Evolutionary conservation across 495 filamentous ascomycete species (phyloP), one percentile per base, ranked within the genome.

Genomic region (Elaphomyces granulatus): DNA sequence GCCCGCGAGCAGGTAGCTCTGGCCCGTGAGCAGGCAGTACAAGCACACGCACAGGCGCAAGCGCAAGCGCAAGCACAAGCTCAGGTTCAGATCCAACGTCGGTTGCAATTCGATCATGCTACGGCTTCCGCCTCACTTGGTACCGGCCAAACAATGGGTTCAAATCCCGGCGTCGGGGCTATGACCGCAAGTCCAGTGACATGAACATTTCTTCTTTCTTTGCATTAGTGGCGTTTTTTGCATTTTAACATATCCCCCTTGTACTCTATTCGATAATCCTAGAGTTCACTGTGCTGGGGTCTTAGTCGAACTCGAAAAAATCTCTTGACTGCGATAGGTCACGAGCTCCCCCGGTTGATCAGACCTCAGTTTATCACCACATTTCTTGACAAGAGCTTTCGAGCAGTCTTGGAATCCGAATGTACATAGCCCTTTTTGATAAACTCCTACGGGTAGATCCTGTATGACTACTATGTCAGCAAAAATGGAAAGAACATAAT

Each of bases 1-100:
- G 60, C 55, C 20, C 64, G 63, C 36, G 64, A 68, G 47, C 58
- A 65, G 45, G 59, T 57, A 44, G 60, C 53, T 45, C 65, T 61
- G 38, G 66, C 64, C 34, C 68, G 70, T 50, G 60, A 60, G 44
- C 67, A 68, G 55, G 56, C 58, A 48, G 23, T 12, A 12, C 64
- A 67, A 40, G 58, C 58, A 20, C 39, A 41, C 2, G 42, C 42
- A 0, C 57, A 60, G 44, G 63, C 60, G 1, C 44, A 46, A 15
- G 32, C 43, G 4, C 41, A 43, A 52, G 61, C 51, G 16, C 63
- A 64, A 44, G 54, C 45, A 12, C 55, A 55, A 43, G 53, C 53
- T 31, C 54, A 48, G 37, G 46, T 49, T 32, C 56, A 58, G 49
- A 54, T 37, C 26, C 47, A 57, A 46, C 55, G 64, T 43, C 62